Evolutionary conservation across 164 flowering plant species (phyloP).

Genomic region (Tetracentron sinense): DNA sequence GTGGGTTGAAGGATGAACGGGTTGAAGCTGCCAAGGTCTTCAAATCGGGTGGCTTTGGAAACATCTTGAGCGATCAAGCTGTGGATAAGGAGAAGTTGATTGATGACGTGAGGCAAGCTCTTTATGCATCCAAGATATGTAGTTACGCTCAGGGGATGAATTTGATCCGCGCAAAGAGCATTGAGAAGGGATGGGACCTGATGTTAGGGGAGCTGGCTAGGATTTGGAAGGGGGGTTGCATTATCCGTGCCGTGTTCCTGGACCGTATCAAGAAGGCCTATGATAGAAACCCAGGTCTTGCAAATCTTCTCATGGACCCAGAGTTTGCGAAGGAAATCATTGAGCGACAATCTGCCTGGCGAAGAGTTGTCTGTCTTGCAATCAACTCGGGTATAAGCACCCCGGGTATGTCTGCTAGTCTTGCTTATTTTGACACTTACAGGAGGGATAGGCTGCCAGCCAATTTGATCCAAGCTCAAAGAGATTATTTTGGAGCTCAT

Average conservation of each 20-base stretch:
- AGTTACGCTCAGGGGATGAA: conserved; percentile 86
- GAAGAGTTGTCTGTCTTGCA: conserved; percentile 67
- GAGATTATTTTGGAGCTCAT: conserved; percentile 79
- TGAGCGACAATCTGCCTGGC: conserved; percentile 66
- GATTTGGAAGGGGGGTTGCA: conserved; percentile 87
- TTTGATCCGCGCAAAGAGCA: conserved; percentile 68
- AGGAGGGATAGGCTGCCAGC: conserved; percentile 67
- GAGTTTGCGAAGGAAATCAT: conserved; percentile 69
- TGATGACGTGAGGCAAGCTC: conserved; percentile 71
- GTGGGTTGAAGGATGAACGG: conserved; percentile 71
- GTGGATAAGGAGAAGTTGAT: conserved; percentile 58
- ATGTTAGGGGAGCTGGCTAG: conserved; percentile 69
- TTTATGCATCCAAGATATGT: conserved; percentile 72
- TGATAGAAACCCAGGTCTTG: conserved; percentile 58
- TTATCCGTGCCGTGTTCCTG: conserved; percentile 64
- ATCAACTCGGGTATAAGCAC: conserved; percentile 63
- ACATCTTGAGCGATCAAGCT: conserved; percentile 36
- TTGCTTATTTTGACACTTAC: conserved; percentile 70
- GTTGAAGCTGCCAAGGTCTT: conserved; percentile 59
- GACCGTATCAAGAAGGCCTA: conserved; percentile 76
- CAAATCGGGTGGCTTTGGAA: conserved; percentile 45
- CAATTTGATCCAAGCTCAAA: conserved; percentile 73
- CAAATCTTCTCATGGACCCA: conserved; percentile 68
- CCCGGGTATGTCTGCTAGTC: conserved; percentile 74
- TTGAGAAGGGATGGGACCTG: conserved; percentile 64